Evolutionary conservation across 768 basidiomycete species (phyloP).

Genomic region (Lactarius tabidus): DNA sequence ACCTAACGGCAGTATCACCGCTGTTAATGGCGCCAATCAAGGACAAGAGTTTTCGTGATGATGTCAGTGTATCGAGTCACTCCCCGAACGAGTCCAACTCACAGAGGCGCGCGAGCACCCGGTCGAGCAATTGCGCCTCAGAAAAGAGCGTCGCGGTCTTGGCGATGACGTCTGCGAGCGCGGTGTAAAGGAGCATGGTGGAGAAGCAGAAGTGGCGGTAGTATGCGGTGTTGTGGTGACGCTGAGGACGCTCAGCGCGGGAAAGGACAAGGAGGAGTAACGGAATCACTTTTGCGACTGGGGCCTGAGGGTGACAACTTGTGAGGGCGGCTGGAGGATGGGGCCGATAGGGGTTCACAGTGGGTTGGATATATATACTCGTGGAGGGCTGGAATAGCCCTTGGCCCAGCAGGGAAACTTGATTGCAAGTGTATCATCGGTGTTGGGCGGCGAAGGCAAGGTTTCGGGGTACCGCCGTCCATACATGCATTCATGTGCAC

Average conservation of each 20-base stretch:
- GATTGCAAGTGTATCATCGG: background rate
- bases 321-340: background rate
- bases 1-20: conserved; percentile 6
- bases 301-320: background rate
- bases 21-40: background rate
- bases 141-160: conserved; percentile 6
- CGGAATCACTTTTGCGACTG: background rate
- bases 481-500: background rate
- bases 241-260: background rate
- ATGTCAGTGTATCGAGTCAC: too few relatives aligned
- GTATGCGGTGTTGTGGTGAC: background rate
- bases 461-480: background rate
- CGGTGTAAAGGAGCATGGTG: background rate
- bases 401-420: background rate
- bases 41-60: too few relatives aligned
- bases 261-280: background rate
- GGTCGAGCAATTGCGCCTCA: conserved; percentile 9
- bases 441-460: background rate
- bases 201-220: background rate
- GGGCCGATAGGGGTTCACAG: background rate
- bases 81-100: background rate
- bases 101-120: conserved; percentile 14
- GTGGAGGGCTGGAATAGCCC: background rate
- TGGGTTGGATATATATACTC: background rate
- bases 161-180: background rate